Evolutionary conservation across 441 rosid species (phyloP), one percentile per base, ranked within the genome.

Genomic region (Corymbia calophylla): DNA sequence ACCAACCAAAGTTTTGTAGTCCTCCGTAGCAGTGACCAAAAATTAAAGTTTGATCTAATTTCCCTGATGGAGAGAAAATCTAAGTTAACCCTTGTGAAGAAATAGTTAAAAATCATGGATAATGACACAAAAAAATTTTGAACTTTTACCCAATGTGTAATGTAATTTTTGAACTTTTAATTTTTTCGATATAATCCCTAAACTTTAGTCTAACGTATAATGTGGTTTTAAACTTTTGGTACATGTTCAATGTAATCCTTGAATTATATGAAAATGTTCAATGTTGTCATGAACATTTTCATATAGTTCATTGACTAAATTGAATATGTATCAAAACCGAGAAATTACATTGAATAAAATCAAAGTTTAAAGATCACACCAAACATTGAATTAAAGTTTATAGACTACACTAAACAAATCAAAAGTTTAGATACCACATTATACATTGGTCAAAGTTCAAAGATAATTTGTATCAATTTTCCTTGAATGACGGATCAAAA

Each of bases 191-290:
- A 13, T 56, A 27, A 13, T 23, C 29, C 7, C 2, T 56, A 12
- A 56, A 56, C 1, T 4, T 4, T 56, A 56, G 29, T 13, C 29
- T 23, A 56, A 9, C 2, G 0, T 23, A 21, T 5, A 56, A 56
- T 56, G 0, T 23, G 3, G 4, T 56, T 1, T 0, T 23, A 0
- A 5, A 56, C 29, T 23, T 23, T 56, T 0, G 29, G 9, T 56
- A 56, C 62, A 23, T 56, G 1, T 56, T 23, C 9, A 56, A 56
- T 56, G 27, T 9, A 56, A 56, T 56, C 12, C 60, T 56, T 5
- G 0, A 56, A 56, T 0, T 56, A 21, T 56, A 56, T 56, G 5
- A 56, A 56, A 56, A 56, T 56, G 9, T 56, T 56, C 12, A 56
- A 56, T 56, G 27, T 23, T 21, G 62, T 9, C 29, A 8, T 56